These are phyloP conservation scores for Plasmodium cynomolgi DNA, from an alignment of 169 alveolate genomes.

Conservation along the genomic window DNA sequence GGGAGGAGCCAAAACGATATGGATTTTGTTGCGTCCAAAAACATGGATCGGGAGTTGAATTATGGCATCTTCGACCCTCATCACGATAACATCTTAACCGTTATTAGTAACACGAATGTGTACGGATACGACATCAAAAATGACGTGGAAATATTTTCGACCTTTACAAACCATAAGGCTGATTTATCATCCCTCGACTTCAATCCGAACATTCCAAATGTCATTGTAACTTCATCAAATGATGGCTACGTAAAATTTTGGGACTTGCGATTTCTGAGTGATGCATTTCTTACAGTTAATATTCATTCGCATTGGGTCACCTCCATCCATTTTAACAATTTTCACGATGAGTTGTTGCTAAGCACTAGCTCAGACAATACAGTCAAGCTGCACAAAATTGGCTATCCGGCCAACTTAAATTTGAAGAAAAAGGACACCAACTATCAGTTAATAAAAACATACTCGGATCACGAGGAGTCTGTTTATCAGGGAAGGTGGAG, in stretches of 20 bases:
- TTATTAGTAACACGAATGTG: constrained; percentile 48
- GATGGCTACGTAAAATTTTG: constrained; percentile 89
- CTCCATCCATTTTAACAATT: constrained; percentile 86
- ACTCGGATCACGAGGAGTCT: constrained; percentile 87
- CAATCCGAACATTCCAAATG: constrained; percentile 92
- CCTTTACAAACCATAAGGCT: constrained; percentile 78
- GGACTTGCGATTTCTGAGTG: constrained; percentile 89
- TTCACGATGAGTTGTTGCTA: constrained; percentile 92
- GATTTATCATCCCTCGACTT: constrained; percentile 84
- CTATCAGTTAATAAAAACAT: constrained; percentile 74
- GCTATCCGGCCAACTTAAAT: constrained; percentile 39
- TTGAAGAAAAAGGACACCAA: constrained; percentile 73
- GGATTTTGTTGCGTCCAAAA: constrained; percentile 37
- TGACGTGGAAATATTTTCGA: constrained; percentile 42
- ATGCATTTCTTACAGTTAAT: constrained; percentile 80
- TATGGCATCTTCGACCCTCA: constrained; percentile 68
- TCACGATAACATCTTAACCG: constrained; percentile 59
- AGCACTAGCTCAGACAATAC: constrained; percentile 90
- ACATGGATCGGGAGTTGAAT: constrained; percentile 11
- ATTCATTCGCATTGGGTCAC: constrained; percentile 92
- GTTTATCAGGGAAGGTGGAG: constrained; percentile 88
- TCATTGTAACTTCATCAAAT: constrained; percentile 89
- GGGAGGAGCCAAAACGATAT: constrained; percentile 23
- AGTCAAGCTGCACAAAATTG: constrained; percentile 82
- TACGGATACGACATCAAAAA: constrained; percentile 69